A percentile compares a stretch with the other conserved stretches of the same genome.
These are phyloP conservation scores for Wallacemonas rigidus DNA, from an alignment of 208 protist species.

Conservation along the genomic window DNA sequence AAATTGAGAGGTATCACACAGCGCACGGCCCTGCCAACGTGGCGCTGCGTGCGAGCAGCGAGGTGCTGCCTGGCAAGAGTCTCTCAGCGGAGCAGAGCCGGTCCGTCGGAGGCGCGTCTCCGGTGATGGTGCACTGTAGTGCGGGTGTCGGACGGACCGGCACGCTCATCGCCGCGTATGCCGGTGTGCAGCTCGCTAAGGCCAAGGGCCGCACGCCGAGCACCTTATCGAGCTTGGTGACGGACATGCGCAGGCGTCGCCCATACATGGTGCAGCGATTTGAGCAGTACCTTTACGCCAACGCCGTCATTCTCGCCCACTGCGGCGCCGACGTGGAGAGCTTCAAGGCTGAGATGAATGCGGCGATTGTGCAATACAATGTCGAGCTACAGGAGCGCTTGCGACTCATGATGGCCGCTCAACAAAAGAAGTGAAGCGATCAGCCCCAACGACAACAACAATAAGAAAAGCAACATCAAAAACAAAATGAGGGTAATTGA, in stretches of 20 bases:
- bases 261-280: constrained; percentile 86
- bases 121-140: constrained; percentile 86
- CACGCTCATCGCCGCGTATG: constrained; percentile 82
- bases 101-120: background rate
- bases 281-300: constrained; percentile 88
- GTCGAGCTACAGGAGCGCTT: constrained; percentile 22
- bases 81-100: background rate
- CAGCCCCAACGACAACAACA: background rate
- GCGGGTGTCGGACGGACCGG: constrained; percentile 86
- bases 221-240: constrained; percentile 46
- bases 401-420: constrained; percentile 24
- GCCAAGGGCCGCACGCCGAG: constrained; percentile 30
- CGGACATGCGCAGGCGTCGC: constrained; percentile 55
- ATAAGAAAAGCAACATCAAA: background rate
- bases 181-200: constrained; percentile 39
- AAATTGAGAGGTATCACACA: constrained; percentile 28
- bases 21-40: background rate
- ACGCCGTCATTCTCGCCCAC: constrained; percentile 58
- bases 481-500: no score
- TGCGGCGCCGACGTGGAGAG: constrained; percentile 6
- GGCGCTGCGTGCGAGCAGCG: background rate
- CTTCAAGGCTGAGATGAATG: constrained; percentile 13
- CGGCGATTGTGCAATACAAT: constrained; percentile 27
- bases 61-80: constrained; percentile 2
- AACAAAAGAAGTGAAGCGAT: constrained; percentile 10